These are phyloP conservation scores for Acer saccharum DNA, from an alignment of 345 rosid genomes.

Conservation along the genomic window DNA sequence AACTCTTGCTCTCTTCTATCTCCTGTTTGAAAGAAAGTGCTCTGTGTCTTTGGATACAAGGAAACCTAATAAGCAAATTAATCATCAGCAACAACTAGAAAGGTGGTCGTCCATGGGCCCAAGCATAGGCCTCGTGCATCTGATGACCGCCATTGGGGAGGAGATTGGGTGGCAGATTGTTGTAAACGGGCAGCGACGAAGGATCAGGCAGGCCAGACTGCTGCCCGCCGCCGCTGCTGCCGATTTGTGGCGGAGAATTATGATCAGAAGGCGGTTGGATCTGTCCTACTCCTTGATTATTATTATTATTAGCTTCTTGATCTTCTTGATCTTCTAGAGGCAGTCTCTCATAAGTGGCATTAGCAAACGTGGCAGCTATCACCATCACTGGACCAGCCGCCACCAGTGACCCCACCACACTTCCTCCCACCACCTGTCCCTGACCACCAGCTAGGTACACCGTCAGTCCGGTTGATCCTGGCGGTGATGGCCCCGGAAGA, in stretches of 20 bases:
- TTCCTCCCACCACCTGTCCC: constrained; percentile 84
- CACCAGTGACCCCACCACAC: constrained; percentile 66
- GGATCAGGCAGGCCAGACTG: constrained; percentile 47
- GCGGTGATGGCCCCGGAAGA: constrained; percentile 88
- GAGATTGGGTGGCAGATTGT: constrained; percentile 53
- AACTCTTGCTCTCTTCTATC: not conserved
- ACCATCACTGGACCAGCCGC: constrained; percentile 84
- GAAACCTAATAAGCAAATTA: constrained; percentile 13
- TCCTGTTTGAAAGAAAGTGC: constrained; percentile 13
- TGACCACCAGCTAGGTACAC: constrained; percentile 77
- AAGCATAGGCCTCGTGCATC: constrained; percentile 63
- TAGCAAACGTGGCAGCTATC: constrained; percentile 84
- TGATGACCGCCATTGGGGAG: constrained; percentile 56
- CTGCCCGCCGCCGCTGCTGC: constrained; percentile 43
- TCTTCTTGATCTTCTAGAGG: constrained; percentile 72
- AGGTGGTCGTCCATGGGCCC: constrained; percentile 65
- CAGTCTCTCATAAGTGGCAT: constrained; percentile 80
- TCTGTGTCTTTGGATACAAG: constrained; percentile 14
- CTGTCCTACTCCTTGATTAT: constrained; percentile 26
- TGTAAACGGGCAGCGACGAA: constrained; percentile 49
- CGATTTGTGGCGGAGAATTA: constrained; percentile 54
- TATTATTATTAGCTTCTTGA: constrained; percentile 29
- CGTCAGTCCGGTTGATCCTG: constrained; percentile 80
- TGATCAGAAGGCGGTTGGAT: constrained; percentile 37
- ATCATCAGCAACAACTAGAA: constrained; percentile 25